Evolutionary conservation across 176 grass and related monocot species (phyloP).

Genomic region (Phragmites australis): DNA sequence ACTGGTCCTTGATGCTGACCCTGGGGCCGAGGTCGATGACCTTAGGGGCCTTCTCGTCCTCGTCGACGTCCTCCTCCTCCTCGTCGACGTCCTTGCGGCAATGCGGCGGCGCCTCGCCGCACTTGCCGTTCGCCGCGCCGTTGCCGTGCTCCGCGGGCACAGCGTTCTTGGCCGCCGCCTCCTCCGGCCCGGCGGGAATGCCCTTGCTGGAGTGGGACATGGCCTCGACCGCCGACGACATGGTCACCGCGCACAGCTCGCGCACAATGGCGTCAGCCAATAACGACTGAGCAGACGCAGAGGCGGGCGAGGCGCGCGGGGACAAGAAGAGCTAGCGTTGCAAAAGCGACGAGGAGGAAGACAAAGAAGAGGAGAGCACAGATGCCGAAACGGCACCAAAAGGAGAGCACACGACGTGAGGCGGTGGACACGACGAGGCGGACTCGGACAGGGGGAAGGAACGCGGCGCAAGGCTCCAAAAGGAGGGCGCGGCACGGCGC

Average conservation of each 20-base stretch:
- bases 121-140: constrained; percentile 44
- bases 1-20: constrained; percentile 97
- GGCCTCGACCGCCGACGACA: constrained; percentile 40
- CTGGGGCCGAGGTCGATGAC: constrained; percentile 76
- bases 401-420: constrained; percentile 29
- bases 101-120: constrained; percentile 42
- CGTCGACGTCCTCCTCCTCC: constrained; percentile 63
- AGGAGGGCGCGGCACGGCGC: constrained; percentile 11
- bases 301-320: neutral
- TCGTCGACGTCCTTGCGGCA: constrained; percentile 41
- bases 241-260: neutral
- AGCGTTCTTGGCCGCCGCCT: constrained; percentile 24
- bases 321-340: constrained; percentile 32
- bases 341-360: neutral
- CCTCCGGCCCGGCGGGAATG: constrained; percentile 37
- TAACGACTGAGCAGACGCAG: constrained; percentile 23
- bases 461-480: constrained; percentile 54
- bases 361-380: constrained; percentile 17
- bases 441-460: constrained; percentile 29
- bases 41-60: constrained; percentile 54
- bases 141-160: constrained; percentile 14
- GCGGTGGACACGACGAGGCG: constrained; percentile 38
- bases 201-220: constrained; percentile 53
- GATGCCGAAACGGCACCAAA: constrained; percentile 44
- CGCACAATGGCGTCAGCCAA: constrained; percentile 18